Evolutionary conservation across 192 early-diverging fungal species (phyloP).

Genomic region (Coemansia sp.): DNA sequence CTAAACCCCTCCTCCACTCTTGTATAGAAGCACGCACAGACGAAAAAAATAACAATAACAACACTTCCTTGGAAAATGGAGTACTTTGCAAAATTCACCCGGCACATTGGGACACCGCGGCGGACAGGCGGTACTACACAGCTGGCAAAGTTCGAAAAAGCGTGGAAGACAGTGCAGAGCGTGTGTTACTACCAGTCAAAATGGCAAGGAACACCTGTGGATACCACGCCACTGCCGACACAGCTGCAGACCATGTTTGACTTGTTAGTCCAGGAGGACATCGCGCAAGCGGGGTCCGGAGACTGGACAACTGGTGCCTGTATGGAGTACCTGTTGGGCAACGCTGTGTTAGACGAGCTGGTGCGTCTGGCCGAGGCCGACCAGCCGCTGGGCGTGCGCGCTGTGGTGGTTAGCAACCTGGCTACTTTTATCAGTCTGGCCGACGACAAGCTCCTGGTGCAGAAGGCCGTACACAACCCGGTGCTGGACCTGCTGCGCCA

Average conservation of each 20-base stretch:
- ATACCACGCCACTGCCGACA: conserved; percentile 74
- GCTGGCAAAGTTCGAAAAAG: conserved; percentile 68
- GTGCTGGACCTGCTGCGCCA: conserved; percentile 71
- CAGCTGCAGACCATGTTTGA: conserved; percentile 82
- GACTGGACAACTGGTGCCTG: conserved; percentile 77
- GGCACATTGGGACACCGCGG: conserved; percentile 59
- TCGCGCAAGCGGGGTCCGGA: conserved; percentile 62
- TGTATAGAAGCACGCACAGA: conserved; percentile 3
- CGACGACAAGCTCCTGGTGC: conserved; percentile 86
- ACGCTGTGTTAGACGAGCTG: conserved; percentile 75
- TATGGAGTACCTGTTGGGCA: conserved; percentile 86
- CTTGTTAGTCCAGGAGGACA: conserved; percentile 84
- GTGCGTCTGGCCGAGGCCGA: conserved; percentile 77
- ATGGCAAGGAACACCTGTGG: conserved; percentile 52
- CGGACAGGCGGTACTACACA: conserved; percentile 63
- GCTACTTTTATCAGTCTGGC: conserved; percentile 79
- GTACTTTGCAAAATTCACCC: conserved; percentile 68
- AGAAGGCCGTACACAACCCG: conserved; percentile 86
- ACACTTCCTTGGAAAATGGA: conserved; percentile 45
- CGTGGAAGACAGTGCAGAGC: conserved; percentile 62
- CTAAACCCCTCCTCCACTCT: neutral
- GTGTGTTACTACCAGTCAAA: conserved; percentile 49
- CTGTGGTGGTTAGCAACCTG: conserved; percentile 76
- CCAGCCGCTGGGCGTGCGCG: conserved; percentile 74
- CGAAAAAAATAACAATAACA: neutral